Base-by-base conservation (phyloP, 2,329 filamentous ascomycete genomes). In the Botrytis fabae region DNA sequence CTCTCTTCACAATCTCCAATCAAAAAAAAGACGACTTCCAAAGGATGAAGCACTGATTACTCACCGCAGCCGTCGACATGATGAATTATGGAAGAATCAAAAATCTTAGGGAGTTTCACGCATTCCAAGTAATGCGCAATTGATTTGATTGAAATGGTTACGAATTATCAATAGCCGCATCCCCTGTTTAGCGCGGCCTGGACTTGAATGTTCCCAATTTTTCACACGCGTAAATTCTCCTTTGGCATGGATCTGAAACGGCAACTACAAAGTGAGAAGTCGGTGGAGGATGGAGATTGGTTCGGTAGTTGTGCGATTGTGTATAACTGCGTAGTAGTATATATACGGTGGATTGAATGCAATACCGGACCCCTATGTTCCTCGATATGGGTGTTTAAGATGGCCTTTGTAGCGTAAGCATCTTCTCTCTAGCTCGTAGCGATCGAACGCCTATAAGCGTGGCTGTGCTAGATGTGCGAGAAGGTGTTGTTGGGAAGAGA, bases 11-110 rank as follows among this genome's bases (percentile, higher is more conserved):
- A 9, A 22, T 40, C 61, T 8, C 40, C 40, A 40, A 42, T 28
- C 32, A 18, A n/a, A 35, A 35, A 35, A 68, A 35, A 68, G 4
- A 40, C 25, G 64, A 66, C 40, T 25, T 32, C 25, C 38, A 32
- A 22, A 35, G 35, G 28, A 57, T 42, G 65, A 68, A 28, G 42
- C 16, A 18, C 57, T 57, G 10, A 32, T 32, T 51, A 68, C 65
- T 68, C 48, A 68, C 65, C 38, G 65, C 65, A 42, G 48, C 65
- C 18, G 65, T 57, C 35, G 65, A 68, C 65, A 68, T 68, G 25
- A 42, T 68, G 48, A 12, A n/a, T 8, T 42, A 25, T 40, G 18
- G 38, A 42, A 32, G 25, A 2, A n/a, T 25, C 25, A 32, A 68
- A 68, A 54, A 20, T 16, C 25, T 42, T 32, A 18, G n/a, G 22